Evolutionary conservation across 192 early-diverging fungal species (phyloP).

Genomic region (Coemansia biformis): DNA sequence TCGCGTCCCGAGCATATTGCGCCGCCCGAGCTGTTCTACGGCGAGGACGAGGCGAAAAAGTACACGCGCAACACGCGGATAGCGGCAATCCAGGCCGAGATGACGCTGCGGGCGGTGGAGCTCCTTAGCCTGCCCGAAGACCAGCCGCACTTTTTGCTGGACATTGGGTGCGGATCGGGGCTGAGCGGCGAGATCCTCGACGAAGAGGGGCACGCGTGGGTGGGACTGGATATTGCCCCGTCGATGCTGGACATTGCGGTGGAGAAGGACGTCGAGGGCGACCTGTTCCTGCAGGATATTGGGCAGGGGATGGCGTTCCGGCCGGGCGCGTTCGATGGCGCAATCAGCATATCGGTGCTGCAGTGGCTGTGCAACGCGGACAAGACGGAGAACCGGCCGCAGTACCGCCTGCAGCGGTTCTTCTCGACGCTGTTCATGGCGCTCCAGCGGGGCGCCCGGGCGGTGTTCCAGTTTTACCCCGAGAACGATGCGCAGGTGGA

Average conservation of each 20-base stretch:
- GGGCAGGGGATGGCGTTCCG: constrained; percentile 91
- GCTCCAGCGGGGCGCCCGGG: constrained; percentile 80
- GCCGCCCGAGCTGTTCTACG: constrained; percentile 97
- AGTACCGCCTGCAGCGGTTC: constrained; percentile 77
- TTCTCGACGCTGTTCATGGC: constrained; percentile 91
- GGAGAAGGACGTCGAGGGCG: constrained; percentile 90
- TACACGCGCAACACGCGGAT: constrained; percentile 94
- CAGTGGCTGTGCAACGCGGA: constrained; percentile 99
- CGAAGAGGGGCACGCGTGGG: constrained; percentile 95
- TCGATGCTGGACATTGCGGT: constrained; percentile 91
- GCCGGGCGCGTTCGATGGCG: constrained; percentile 95
- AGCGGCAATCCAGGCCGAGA: constrained; percentile 86
- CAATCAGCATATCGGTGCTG: constrained; percentile 89
- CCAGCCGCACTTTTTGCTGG: constrained; percentile 70
- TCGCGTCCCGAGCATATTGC: constrained; percentile 93
- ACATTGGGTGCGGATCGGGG: constrained; percentile 97
- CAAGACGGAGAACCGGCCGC: constrained; percentile 78
- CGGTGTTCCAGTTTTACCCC: constrained; percentile 98
- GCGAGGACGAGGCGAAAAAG: constrained; percentile 87
- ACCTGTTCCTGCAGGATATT: constrained; percentile 92
- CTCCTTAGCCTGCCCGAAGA: constrained; percentile 77
- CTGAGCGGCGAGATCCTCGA: constrained; percentile 91
- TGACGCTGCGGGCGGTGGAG: constrained; percentile 89
- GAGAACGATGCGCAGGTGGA: constrained; percentile 93
- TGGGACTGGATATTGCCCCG: constrained; percentile 91